phyloP scores from a whole-genome alignment of 176 grass and related monocot species.

The Carex myosuroides region DNA sequence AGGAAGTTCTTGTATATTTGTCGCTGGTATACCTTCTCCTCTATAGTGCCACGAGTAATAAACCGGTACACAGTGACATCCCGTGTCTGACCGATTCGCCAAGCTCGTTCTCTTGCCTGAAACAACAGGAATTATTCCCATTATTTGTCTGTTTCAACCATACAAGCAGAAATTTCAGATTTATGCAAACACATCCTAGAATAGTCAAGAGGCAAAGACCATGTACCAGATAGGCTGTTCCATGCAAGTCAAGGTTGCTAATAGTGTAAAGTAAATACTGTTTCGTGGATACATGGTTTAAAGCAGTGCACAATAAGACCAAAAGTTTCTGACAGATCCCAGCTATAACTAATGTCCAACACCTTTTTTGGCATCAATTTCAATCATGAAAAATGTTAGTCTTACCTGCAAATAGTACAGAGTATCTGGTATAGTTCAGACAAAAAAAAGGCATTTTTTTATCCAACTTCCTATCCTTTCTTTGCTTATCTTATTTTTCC shows the following conservation, averaged over 20 bases:
- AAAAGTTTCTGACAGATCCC: background rate
- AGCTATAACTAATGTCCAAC: background rate
- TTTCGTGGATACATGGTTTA: background rate
- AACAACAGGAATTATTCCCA: conserved; percentile 2
- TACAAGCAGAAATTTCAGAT: conserved; percentile 3
- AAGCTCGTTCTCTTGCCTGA: conserved; percentile 92
- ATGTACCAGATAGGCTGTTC: background rate
- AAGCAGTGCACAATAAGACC: background rate
- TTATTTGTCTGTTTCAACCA: conserved; percentile 21
- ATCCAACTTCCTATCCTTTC: conserved; percentile 4
- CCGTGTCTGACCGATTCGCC: conserved; percentile 80
- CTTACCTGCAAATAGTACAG: conserved; percentile 24
- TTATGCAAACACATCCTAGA: background rate
- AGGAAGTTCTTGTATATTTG: conserved; percentile 98
- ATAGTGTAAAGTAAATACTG: background rate
- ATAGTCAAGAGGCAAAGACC: background rate
- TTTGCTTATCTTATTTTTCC: background rate
- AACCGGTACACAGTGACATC: conserved; percentile 87
- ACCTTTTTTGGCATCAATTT: background rate
- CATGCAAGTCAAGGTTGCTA: background rate
- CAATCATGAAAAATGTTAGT: background rate
- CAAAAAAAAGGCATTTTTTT: conserved; percentile 7
- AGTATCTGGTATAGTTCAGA: background rate
- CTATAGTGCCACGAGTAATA: conserved; percentile 88
- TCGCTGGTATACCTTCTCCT: conserved; percentile 91